Conservation (phyloP, 2,329 filamentous ascomycete genomes). For the Ophiostoma piceae region DNA sequence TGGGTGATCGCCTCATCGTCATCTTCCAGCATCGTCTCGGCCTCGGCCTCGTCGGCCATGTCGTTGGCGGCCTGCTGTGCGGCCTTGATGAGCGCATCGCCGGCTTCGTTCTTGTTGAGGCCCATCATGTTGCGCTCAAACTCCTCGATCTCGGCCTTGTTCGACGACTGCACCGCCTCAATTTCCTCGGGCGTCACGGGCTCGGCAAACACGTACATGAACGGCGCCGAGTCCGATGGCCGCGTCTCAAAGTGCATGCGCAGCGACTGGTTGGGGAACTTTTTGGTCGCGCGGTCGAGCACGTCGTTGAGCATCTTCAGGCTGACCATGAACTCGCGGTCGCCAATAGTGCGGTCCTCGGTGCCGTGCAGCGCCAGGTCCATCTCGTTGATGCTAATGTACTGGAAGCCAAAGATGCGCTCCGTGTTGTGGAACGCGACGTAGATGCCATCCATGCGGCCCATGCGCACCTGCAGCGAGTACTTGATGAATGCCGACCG, state of each 20-base stretch:
- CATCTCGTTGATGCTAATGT: conserved; percentile 81
- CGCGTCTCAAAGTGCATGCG: conserved; percentile 79
- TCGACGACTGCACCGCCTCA: conserved; percentile 63
- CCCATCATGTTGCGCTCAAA: conserved; percentile 62
- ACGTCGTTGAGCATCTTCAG: conserved; percentile 72
- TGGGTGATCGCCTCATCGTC: conserved; percentile 21
- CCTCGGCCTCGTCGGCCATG: conserved; percentile 15
- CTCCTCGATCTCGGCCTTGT: conserved; percentile 58
- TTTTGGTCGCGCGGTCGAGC: conserved; percentile 66
- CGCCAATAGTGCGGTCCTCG: conserved; percentile 58
- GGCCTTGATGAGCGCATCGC: conserved; percentile 12
- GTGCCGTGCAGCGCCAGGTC: conserved; percentile 85
- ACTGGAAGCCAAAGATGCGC: conserved; percentile 97
- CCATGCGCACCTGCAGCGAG: conserved; percentile 92
- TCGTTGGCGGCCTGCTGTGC: neutral
- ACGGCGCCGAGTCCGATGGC: conserved; percentile 46
- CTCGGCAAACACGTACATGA: conserved; percentile 87
- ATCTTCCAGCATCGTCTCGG: conserved; percentile 29
- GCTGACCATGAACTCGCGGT: conserved; percentile 80
- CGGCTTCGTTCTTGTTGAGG: conserved; percentile 33
- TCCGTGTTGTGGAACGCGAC: conserved; percentile 93
- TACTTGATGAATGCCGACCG: conserved; percentile 93
- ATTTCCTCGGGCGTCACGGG: conserved; percentile 72
- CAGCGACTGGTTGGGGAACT: conserved; percentile 70
- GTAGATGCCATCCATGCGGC: conserved; percentile 97